Evolutionary conservation across 2,329 filamentous ascomycete species (phyloP).

Genomic region (Fusarium papillatum): DNA sequence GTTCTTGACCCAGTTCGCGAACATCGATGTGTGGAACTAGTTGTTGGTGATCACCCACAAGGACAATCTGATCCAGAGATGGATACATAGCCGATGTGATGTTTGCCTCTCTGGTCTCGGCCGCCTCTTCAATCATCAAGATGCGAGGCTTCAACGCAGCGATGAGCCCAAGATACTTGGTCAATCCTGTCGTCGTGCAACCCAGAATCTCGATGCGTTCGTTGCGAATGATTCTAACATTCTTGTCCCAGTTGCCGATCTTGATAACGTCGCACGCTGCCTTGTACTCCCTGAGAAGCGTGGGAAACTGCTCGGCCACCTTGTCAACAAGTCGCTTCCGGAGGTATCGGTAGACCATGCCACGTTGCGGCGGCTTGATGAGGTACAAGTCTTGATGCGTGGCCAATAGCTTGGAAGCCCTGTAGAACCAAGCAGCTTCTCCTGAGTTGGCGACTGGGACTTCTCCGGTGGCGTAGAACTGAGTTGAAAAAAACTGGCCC

Average conservation of each 20-base stretch:
- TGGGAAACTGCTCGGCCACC: conserved; percentile 61
- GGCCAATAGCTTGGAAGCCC: conserved; percentile 26
- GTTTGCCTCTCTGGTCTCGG: conserved; percentile 79
- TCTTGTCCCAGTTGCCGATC: conserved; percentile 69
- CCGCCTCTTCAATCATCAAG: conserved; percentile 84
- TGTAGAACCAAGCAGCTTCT: conserved; percentile 21
- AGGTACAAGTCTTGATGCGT: conserved; percentile 68
- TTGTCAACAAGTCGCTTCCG: conserved; percentile 65
- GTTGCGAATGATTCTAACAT: conserved; percentile 58
- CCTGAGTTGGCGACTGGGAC: conserved; percentile 13
- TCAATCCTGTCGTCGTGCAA: conserved; percentile 83
- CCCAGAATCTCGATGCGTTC: conserved; percentile 66
- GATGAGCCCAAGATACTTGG: conserved; percentile 83
- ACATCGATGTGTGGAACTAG: conserved; percentile 78
- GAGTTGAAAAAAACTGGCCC: conserved; percentile 55
- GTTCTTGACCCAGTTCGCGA: conserved; percentile 67
- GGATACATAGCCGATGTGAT: conserved; percentile 65
- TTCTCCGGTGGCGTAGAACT: conserved; percentile 37
- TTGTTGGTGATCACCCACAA: conserved; percentile 86
- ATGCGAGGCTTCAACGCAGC: conserved; percentile 75
- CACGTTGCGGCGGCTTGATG: conserved; percentile 68
- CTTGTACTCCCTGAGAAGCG: conserved; percentile 63
- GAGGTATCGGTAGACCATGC: conserved; percentile 76
- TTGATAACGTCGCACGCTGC: conserved; percentile 65
- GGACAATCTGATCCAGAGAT: conserved; percentile 65